Evolutionary conservation across 306 rosid genomes (phyloP).

Genomic region (Prunus padus): DNA sequence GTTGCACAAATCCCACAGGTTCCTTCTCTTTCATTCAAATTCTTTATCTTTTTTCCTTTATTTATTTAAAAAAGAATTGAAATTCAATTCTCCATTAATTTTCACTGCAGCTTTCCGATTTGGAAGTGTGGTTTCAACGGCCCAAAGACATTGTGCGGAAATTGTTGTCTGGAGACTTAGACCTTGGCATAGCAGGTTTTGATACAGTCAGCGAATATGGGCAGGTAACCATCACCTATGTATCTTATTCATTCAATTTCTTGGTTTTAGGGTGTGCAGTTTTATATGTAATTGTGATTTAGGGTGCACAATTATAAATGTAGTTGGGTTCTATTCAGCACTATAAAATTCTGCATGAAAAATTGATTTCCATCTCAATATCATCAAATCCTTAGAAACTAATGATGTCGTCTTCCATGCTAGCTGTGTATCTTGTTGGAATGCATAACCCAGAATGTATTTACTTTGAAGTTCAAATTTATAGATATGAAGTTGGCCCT

Average conservation of each 20-base stretch:
- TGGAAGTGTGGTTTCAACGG: conserved; percentile 93
- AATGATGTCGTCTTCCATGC: no score
- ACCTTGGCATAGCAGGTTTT: conserved; percentile 90
- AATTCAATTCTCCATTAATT: neutral
- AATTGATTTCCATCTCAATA: no score
- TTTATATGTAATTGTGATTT: neutral
- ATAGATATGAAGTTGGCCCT: neutral
- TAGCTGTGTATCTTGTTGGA: no score
- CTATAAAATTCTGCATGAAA: no score
- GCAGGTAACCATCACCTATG: conserved; percentile 36
- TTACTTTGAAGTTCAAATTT: neutral
- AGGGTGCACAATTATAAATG: no score
- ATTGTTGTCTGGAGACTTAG: conserved; percentile 81
- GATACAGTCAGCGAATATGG: conserved; percentile 74
- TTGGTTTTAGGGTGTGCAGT: neutral
- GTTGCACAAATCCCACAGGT: conserved; percentile 91
- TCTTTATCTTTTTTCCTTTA: neutral
- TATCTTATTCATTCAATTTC: neutral
- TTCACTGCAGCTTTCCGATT: conserved; percentile 57
- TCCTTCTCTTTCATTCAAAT: neutral
- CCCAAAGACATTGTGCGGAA: conserved; percentile 86
- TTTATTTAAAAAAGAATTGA: neutral
- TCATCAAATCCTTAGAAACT: no score
- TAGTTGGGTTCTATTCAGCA: no score
- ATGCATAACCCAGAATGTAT: no score